Base-by-base conservation (phyloP, 2,329 filamentous ascomycete genomes). In the Stemphylium vesicarium region DNA sequence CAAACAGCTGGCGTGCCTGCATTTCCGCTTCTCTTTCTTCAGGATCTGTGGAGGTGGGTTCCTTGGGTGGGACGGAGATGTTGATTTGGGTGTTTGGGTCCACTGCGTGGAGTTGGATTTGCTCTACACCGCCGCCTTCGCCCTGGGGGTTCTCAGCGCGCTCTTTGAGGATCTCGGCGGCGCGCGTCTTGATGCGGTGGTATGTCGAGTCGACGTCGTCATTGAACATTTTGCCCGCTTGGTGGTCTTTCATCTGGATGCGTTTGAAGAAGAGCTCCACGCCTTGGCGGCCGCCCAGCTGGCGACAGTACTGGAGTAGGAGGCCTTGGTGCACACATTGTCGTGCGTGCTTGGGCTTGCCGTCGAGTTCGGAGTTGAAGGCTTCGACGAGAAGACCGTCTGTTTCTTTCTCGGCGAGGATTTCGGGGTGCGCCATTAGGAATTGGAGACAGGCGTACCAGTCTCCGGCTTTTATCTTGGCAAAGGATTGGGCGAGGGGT, bases 71-170 rank as follows among this genome's bases (percentile, higher is more conserved):
- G 35, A 96, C 88, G 50, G 79, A 85, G 75, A 98, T 97, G 72
- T 91, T 90, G 74, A 99, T 97, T 57, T 90, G 88, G 3, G 94
- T 97, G 42, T 89, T 90, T 0, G 94, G 94, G 75, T 97, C 92
- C 10, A 99, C 93, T 12, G 95, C 94, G 73, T 99, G 95, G 41
- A 99, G 84, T 77, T 99, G 96, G 65, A 99, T 99, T 77, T 97
- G 94, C 79, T 99, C 95, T 9, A 96, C 89, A 16, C 89, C 91
- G 20, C 82, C 85, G 22, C 51, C 51, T 2, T 78, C 77, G 7
- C 80, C 80, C 16, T 80, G 81, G 5, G 79, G 81, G 39, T 82
- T 75, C 41, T 74, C 68, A 2, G 69, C 73, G n/a, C 81, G 77
- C 64, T 89, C 82, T 59, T 84, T 85, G 36, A 80, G 81, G 60